These are phyloP conservation scores for Candolleomyces eurysporus DNA, from an alignment of 768 basidiomycete genomes.

Conservation along the genomic window DNA sequence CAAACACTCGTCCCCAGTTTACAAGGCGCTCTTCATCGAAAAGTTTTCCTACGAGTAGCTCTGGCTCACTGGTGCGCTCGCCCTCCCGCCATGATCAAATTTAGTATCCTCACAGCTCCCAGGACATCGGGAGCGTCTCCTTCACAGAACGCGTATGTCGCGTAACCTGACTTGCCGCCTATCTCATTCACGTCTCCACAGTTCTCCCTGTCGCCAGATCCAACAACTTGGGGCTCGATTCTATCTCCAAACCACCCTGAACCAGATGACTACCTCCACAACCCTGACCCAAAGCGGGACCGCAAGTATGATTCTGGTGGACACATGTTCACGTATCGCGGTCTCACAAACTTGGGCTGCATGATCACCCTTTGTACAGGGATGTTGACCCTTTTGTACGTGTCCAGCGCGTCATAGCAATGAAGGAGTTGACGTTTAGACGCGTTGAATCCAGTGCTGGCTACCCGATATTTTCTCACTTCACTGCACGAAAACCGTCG, in stretches of 20 bases:
- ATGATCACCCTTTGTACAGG: slow-evolving; percentile 53
- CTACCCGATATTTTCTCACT: slow-evolving; percentile 61
- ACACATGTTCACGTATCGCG: slow-evolving; percentile 64
- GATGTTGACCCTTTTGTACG: slow-evolving; percentile 61
- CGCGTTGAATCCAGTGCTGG: slow-evolving; percentile 45
- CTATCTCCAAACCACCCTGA: slow-evolving; percentile 56
- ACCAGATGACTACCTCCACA: slow-evolving; percentile 71
- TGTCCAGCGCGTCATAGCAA: slow-evolving; percentile 9
- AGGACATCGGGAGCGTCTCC: neutral
- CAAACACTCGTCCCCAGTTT: neutral
- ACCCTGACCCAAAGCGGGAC: slow-evolving; percentile 66
- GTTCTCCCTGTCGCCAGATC: slow-evolving; percentile 77
- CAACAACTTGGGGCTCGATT: slow-evolving; percentile 68
- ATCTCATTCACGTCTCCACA: slow-evolving; percentile 20
- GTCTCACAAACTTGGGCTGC: slow-evolving; percentile 71
- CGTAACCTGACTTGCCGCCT: slow-evolving; percentile 25
- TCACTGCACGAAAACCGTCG: slow-evolving; percentile 42
- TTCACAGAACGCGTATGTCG: slow-evolving; percentile 25
- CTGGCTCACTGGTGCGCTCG: no score
- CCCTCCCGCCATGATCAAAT: no score
- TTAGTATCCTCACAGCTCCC: no score
- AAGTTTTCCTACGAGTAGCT: neutral
- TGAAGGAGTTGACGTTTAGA: neutral
- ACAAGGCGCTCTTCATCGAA: neutral
- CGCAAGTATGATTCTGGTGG: slow-evolving; percentile 56